These are phyloP conservation scores for Musa schizocarpa DNA, from an alignment of 176 grass and related monocot genomes.

Conservation along the genomic window DNA sequence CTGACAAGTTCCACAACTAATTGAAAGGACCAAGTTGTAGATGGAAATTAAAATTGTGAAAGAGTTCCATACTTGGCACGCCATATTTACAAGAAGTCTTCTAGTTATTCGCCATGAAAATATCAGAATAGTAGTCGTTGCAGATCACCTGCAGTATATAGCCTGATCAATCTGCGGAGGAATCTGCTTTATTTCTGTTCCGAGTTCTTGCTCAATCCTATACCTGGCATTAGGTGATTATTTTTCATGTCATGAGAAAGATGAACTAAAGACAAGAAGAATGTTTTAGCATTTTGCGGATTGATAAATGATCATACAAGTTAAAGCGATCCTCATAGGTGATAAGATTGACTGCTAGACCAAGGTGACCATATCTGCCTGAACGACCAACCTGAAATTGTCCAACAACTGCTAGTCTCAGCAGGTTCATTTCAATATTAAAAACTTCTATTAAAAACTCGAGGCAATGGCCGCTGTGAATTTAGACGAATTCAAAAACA, in stretches of 20 bases:
- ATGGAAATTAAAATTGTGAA: no score
- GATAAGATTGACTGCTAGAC: slow-evolving; percentile 33
- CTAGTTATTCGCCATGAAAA: slow-evolving; percentile 32
- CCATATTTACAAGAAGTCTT: slow-evolving; percentile 53
- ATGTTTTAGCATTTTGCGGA: not conserved
- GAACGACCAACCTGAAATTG: slow-evolving; percentile 69
- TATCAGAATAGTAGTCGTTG: slow-evolving; percentile 1
- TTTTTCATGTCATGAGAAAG: slow-evolving; percentile 1
- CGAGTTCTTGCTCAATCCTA: no score
- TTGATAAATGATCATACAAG: slow-evolving; percentile 28
- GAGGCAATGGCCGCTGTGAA: no score
- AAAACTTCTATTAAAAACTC: no score
- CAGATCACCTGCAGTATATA: no score
- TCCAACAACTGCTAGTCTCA: not conserved
- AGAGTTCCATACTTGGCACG: slow-evolving; percentile 36
- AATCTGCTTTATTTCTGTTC: no score
- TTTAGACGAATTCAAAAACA: no score
- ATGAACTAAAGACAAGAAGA: not conserved
- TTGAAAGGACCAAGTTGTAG: not conserved
- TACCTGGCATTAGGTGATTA: not conserved
- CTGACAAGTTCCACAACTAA: not conserved
- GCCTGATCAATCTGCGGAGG: no score
- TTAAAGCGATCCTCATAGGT: no score
- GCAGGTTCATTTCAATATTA: no score
- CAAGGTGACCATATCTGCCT: slow-evolving; percentile 79